phyloP scores from a whole-genome alignment of 2,329 filamentous ascomycete genomes.

The Fusarium nisikadoi region DNA sequence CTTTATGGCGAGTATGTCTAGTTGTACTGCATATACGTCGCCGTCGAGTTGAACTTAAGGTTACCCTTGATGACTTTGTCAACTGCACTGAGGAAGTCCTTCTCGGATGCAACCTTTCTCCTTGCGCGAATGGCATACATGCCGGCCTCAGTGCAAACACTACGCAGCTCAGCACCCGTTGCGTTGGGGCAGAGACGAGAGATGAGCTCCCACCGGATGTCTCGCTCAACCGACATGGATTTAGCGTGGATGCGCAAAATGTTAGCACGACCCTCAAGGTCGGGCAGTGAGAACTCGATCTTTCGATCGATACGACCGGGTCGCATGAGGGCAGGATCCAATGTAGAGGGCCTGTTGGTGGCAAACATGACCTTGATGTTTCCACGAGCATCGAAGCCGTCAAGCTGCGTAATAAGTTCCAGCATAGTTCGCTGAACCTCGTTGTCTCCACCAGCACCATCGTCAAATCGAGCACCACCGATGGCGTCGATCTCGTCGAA shows the following conservation, averaged over 20 bases:
- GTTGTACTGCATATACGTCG: conserved; percentile 99
- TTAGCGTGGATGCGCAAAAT: conserved; percentile 98
- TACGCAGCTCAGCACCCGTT: conserved; percentile 93
- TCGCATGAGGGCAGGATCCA: conserved; percentile 97
- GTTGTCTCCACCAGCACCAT: conserved; percentile 95
- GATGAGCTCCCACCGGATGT: conserved; percentile 99
- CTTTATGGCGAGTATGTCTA: conserved; percentile 59
- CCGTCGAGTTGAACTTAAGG: conserved; percentile 98
- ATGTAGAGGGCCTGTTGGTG: conserved; percentile 93
- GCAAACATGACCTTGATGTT: conserved; percentile 99
- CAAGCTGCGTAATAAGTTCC: conserved; percentile 95
- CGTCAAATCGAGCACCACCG: conserved; percentile 94
- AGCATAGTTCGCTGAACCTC: conserved; percentile 98
- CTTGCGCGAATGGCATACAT: conserved; percentile 97
- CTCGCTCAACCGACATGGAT: conserved; percentile 98
- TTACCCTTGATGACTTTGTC: conserved; percentile 99
- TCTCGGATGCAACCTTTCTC: conserved; percentile 97
- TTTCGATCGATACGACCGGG: conserved; percentile 98
- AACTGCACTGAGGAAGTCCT: conserved; percentile 97
- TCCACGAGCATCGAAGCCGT: conserved; percentile 94
- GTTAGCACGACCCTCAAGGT: conserved; percentile 96
- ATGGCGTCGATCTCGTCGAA: conserved; percentile 95
- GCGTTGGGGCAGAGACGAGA: conserved; percentile 96
- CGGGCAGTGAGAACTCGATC: conserved; percentile 97
- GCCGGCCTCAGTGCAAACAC: conserved; percentile 96